These are phyloP conservation scores for Pleurostoma richardsiae DNA, from an alignment of 2,329 filamentous ascomycete genomes.

Conservation along the genomic window DNA sequence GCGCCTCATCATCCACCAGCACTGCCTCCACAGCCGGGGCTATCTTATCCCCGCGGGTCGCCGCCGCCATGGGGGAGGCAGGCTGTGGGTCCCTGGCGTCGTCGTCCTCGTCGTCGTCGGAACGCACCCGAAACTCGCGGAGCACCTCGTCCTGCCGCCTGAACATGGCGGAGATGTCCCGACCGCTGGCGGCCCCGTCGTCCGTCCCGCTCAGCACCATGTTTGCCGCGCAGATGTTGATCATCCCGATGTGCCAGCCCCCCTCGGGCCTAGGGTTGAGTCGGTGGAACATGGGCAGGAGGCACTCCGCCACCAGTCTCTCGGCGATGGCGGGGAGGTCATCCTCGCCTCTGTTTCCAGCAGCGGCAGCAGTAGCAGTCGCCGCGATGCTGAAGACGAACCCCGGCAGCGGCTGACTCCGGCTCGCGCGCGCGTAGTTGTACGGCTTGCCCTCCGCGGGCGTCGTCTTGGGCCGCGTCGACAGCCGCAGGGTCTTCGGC, in stretches of 20 bases:
- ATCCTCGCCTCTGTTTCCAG: no score
- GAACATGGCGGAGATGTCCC: conserved; percentile 83
- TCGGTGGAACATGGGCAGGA: conserved; percentile 69
- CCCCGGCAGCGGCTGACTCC: conserved; percentile 66
- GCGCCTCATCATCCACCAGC: neutral
- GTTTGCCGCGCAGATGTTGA: conserved; percentile 86
- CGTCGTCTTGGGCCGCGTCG: conserved; percentile 54
- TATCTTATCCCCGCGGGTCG: no score
- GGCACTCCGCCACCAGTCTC: conserved; percentile 61
- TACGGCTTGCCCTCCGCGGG: conserved; percentile 39
- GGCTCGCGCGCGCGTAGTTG: conserved; percentile 66
- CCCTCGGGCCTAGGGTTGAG: conserved; percentile 63
- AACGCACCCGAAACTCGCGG: conserved; percentile 56
- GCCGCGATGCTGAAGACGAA: conserved; percentile 62
- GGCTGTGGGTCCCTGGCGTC: conserved; percentile 12
- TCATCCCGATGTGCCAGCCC: conserved; percentile 72
- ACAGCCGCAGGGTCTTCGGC: conserved; percentile 76
- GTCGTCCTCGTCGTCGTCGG: conserved; percentile 28
- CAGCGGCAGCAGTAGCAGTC: neutral
- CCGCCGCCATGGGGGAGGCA: no score
- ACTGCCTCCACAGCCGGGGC: neutral
- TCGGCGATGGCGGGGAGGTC: conserved; percentile 57
- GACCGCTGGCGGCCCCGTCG: conserved; percentile 49
- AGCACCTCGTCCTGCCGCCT: conserved; percentile 64
- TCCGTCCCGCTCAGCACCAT: conserved; percentile 60